Evolutionary conservation across 495 filamentous ascomycete species (phyloP).

Genomic region (Podospora pseudocomata): DNA sequence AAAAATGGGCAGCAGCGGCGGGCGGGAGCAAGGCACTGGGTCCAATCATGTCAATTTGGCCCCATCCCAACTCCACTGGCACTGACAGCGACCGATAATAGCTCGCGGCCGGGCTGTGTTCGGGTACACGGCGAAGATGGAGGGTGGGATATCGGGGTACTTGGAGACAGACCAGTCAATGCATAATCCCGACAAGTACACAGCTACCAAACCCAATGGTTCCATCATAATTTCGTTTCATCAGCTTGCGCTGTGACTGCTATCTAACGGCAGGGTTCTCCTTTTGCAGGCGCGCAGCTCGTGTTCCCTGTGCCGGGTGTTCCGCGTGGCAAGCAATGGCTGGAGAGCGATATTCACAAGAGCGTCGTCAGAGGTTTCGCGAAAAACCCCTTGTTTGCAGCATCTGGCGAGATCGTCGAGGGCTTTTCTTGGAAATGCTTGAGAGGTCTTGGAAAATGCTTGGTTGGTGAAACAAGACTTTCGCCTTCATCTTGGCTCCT

Average conservation of each 20-base stretch:
- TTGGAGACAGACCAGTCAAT: neutral
- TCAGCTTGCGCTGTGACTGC: neutral
- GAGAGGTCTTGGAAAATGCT: conserved; percentile 15
- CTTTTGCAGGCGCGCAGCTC: neutral
- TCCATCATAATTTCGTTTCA: conserved; percentile 16
- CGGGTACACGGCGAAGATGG: conserved; percentile 5
- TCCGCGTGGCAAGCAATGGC: neutral
- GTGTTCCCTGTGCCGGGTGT: neutral
- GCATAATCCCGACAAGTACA: neutral
- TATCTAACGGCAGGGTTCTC: neutral
- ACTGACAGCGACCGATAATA: neutral
- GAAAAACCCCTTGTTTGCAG: neutral
- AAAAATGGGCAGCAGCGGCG: neutral
- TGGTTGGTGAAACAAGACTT: conserved; percentile 23
- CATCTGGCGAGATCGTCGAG: neutral
- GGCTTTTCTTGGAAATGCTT: conserved; percentile 10
- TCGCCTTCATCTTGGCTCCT: neutral
- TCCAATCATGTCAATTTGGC: neutral
- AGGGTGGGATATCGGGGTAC: neutral
- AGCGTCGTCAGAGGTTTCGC: neutral
- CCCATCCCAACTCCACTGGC: neutral
- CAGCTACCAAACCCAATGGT: neutral
- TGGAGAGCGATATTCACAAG: neutral
- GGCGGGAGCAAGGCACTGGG: neutral
- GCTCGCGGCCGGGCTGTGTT: neutral